phyloP scores from a whole-genome alignment of 495 filamentous ascomycete genomes.

The Trichocladium antarcticum region DNA sequence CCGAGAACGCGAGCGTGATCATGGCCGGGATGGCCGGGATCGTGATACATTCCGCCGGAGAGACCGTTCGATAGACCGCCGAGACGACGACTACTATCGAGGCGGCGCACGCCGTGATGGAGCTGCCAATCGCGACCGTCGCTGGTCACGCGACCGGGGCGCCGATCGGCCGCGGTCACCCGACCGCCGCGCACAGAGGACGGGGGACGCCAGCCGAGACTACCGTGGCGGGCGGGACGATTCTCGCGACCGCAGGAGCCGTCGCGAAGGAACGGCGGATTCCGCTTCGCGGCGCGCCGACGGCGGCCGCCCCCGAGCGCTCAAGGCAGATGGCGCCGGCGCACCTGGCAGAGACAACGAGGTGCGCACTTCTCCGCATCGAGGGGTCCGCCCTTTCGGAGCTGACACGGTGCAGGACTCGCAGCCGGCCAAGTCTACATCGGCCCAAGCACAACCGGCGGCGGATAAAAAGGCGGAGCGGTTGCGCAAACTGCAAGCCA shows the following conservation, averaged over 20 bases:
- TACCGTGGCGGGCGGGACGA: slow-evolving; percentile 68
- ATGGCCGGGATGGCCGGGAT: slow-evolving; percentile 45
- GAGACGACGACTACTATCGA: slow-evolving; percentile 59
- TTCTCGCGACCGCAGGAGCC: slow-evolving; percentile 61
- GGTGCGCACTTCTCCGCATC: slow-evolving; percentile 35
- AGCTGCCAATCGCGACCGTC: slow-evolving; percentile 25
- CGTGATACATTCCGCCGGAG: slow-evolving; percentile 55
- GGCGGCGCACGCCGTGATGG: slow-evolving; percentile 41
- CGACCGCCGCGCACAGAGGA: slow-evolving; percentile 36
- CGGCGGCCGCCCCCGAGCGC: slow-evolving; percentile 47
- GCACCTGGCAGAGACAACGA: slow-evolving; percentile 38
- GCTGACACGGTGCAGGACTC: slow-evolving; percentile 12
- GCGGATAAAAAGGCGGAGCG: slow-evolving; percentile 77
- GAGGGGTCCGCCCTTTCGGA: background rate
- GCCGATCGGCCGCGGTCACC: slow-evolving; percentile 37
- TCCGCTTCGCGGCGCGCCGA: slow-evolving; percentile 57
- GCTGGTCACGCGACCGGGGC: slow-evolving; percentile 54
- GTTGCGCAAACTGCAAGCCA: slow-evolving; percentile 74
- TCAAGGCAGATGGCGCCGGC: slow-evolving; percentile 32
- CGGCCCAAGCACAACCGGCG: slow-evolving; percentile 50
- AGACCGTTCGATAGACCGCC: slow-evolving; percentile 63
- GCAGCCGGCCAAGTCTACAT: slow-evolving; percentile 42
- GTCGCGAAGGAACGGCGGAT: slow-evolving; percentile 69
- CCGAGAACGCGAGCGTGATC: slow-evolving; percentile 35
- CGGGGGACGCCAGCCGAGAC: slow-evolving; percentile 54